Evolutionary conservation across 2,329 filamentous ascomycete genomes (phyloP).

Genomic region (Fusarium kyushuense): DNA sequence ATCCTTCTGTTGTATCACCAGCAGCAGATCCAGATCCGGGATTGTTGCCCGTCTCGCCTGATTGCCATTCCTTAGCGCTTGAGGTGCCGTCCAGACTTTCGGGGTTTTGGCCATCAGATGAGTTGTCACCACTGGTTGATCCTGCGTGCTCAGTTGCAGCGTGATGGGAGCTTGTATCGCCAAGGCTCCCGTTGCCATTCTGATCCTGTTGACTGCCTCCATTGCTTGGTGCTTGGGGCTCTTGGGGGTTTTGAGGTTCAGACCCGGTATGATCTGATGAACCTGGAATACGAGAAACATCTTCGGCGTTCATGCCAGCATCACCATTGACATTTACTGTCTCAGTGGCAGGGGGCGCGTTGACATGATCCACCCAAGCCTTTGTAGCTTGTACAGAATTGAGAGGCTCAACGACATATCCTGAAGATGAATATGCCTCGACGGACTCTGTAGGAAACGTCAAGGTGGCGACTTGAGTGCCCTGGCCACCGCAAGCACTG

Average conservation of each 20-base stretch:
- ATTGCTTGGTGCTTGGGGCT: not conserved
- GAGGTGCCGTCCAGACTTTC: not conserved
- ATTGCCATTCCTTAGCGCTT: not conserved
- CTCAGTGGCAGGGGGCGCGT: not conserved
- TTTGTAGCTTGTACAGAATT: not conserved
- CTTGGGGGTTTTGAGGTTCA: too few species aligned
- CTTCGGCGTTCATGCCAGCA: too few species aligned
- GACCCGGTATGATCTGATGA: not conserved
- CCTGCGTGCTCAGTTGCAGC: not conserved
- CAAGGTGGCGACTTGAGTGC: slow-evolving; percentile 5
- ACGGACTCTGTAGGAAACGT: slow-evolving; percentile 13
- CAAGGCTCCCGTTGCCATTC: not conserved
- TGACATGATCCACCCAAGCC: not conserved
- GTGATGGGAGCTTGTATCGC: not conserved
- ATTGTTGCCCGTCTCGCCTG: not conserved
- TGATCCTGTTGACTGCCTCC: not conserved
- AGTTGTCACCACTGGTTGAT: not conserved
- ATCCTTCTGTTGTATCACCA: not conserved
- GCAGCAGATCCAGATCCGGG: not conserved
- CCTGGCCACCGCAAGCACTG: not conserved
- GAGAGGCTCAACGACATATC: slow-evolving; percentile 7
- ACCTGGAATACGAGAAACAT: not conserved
- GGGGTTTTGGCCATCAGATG: not conserved
- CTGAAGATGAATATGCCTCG: slow-evolving; percentile 21
- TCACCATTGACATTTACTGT: not conserved